These are phyloP conservation scores for Apiotrichum sp. DNA, from an alignment of 1,284 basidiomycete genomes.

Conservation along the genomic window DNA sequence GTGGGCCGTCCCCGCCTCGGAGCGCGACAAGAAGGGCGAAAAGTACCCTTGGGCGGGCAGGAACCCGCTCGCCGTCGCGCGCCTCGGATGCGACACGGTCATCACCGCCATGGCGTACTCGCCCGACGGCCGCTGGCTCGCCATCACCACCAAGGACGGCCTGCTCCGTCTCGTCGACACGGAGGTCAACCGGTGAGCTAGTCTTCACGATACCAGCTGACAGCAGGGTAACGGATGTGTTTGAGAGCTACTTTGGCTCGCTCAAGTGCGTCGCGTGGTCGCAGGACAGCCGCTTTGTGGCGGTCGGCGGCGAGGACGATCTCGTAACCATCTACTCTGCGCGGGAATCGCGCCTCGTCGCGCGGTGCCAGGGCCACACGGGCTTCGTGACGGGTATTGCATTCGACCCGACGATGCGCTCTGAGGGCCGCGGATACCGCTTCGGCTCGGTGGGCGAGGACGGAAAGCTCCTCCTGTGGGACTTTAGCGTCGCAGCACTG, in stretches of 20 bases:
- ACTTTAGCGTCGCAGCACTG: slow-evolving; percentile 62
- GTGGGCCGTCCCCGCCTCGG: slow-evolving; percentile 24
- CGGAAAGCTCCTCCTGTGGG: slow-evolving; percentile 90
- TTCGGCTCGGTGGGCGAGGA: slow-evolving; percentile 93
- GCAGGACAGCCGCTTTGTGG: slow-evolving; percentile 84
- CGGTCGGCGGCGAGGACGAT: slow-evolving; percentile 91
- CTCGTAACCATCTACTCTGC: slow-evolving; percentile 87
- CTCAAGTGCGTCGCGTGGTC: slow-evolving; percentile 87
- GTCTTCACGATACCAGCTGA: background rate
- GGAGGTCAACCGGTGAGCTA: slow-evolving; percentile 61
- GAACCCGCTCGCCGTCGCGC: slow-evolving; percentile 45
- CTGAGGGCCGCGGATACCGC: slow-evolving; percentile 78
- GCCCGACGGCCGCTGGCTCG: slow-evolving; percentile 79
- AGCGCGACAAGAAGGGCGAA: slow-evolving; percentile 30
- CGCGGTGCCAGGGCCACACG: slow-evolving; percentile 91
- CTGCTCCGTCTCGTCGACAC: slow-evolving; percentile 80
- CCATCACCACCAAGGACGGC: slow-evolving; percentile 81
- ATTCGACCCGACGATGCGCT: slow-evolving; percentile 73
- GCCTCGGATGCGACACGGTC: slow-evolving; percentile 48
- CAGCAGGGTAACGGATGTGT: slow-evolving; percentile 77
- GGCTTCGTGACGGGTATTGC: slow-evolving; percentile 85
- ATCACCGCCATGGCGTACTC: slow-evolving; percentile 83
- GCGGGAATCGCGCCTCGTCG: slow-evolving; percentile 86
- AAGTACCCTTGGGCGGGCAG: slow-evolving; percentile 41
- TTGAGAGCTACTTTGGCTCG: slow-evolving; percentile 84